A percentile compares a stretch with the other conserved stretches of the same genome.
Evolutionary conservation across 768 basidiomycete species (phyloP).

Genomic region (Lactarius akahatsu): DNA sequence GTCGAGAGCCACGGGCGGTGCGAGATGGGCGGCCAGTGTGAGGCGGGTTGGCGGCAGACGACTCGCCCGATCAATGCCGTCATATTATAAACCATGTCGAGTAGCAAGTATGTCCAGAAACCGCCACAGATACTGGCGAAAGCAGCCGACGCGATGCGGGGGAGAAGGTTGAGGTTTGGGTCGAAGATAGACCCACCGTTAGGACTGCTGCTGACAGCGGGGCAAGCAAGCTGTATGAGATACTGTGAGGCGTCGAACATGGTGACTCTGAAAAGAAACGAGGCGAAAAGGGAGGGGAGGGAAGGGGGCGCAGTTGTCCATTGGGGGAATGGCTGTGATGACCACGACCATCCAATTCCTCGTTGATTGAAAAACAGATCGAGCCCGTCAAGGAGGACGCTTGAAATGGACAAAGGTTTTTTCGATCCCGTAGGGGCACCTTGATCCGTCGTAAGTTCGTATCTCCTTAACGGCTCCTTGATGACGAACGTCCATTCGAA

Average conservation of each 20-base stretch:
- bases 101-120: slow-evolving; percentile 14
- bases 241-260: slow-evolving; percentile 9
- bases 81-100: slow-evolving; percentile 27
- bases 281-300: not conserved
- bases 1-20: slow-evolving; percentile 27
- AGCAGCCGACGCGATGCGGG: not conserved
- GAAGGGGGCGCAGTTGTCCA: not conserved
- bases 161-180: no score
- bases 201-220: not conserved
- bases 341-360: slow-evolving; percentile 6
- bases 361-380: slow-evolving; percentile 18
- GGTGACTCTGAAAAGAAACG: not conserved
- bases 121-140: slow-evolving; percentile 17
- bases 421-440: not conserved
- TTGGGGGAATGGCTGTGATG: slow-evolving; percentile 3
- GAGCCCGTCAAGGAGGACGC: slow-evolving; percentile 16
- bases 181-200: not conserved
- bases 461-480: no score
- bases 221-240: slow-evolving; percentile 7
- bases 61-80: slow-evolving; percentile 21
- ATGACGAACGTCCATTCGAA: not conserved
- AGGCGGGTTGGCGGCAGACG: no score
- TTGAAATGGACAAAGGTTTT: not conserved
- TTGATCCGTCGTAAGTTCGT: no score
- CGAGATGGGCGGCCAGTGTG: no score